Evolutionary conservation across 2,329 filamentous ascomycete species (phyloP).

Genomic region (Endothia cerciana): DNA sequence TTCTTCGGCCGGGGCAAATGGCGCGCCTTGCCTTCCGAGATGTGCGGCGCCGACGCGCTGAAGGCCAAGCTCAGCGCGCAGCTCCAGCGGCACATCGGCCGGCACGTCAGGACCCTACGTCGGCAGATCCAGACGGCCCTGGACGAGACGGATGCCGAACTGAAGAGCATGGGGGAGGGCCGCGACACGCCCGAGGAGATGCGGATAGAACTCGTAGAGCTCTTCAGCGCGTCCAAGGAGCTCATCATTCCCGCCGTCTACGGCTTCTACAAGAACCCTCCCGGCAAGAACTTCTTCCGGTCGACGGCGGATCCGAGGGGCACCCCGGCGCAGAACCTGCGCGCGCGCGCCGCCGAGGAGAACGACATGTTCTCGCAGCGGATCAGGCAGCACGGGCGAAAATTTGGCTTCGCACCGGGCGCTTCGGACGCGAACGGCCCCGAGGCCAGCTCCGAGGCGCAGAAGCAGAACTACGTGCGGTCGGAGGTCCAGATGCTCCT

Average conservation of each 20-base stretch:
- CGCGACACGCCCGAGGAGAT: conserved; percentile 58
- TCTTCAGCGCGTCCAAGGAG: conserved; percentile 56
- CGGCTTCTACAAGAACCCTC: conserved; percentile 59
- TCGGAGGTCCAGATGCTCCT: conserved; percentile 54
- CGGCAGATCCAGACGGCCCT: conserved; percentile 55
- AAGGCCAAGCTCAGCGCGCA: conserved; percentile 54
- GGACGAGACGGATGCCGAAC: conserved; percentile 52
- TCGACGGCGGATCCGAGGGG: conserved; percentile 53
- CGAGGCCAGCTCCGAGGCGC: conserved; percentile 31
- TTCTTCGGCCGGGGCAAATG: conserved; percentile 56
- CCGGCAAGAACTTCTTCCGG: conserved; percentile 55
- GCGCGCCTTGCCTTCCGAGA: conserved; percentile 50
- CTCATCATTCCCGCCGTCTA: conserved; percentile 58
- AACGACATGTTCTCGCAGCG: conserved; percentile 53
- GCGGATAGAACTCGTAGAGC: conserved; percentile 56
- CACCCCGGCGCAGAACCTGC: conserved; percentile 55
- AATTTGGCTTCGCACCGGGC: conserved; percentile 47
- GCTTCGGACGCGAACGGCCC: conserved; percentile 33
- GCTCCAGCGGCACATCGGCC: conserved; percentile 56
- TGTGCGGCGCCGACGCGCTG: conserved; percentile 51
- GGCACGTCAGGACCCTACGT: conserved; percentile 54
- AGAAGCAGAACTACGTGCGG: conserved; percentile 53
- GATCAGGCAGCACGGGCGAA: conserved; percentile 55
- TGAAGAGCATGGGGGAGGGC: conserved; percentile 53
- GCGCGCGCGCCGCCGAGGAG: conserved; percentile 55